Evolutionary conservation across 1,139 yeast genomes (phyloP).

Genomic region (Blastobotrys malaysiensis): DNA sequence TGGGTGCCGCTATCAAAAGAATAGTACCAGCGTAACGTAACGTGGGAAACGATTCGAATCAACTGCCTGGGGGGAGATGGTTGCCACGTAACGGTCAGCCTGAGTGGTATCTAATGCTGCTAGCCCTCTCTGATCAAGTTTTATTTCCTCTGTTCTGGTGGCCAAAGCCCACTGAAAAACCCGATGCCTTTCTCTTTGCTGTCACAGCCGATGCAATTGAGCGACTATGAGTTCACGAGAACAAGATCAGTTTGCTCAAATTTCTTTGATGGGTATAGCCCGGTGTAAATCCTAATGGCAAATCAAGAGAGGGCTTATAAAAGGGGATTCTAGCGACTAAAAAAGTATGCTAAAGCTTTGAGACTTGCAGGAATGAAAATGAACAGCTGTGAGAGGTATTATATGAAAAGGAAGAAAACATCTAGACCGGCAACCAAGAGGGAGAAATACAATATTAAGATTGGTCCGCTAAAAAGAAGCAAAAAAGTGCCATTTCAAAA

Average conservation of each 20-base stretch:
- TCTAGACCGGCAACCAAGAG: not conserved
- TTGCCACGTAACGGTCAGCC: not conserved
- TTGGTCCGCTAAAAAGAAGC: not conserved
- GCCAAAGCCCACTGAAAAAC: not conserved
- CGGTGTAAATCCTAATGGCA: not conserved
- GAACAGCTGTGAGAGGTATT: not conserved
- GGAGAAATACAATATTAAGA: conserved; percentile 1
- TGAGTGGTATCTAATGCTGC: not conserved
- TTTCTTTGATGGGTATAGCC: not conserved
- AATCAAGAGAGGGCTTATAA: not conserved
- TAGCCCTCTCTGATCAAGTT: not conserved
- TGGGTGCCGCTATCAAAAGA: not conserved
- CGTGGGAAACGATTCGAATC: too few relatives aligned
- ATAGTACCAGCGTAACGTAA: too few relatives aligned
- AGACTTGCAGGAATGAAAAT: not conserved
- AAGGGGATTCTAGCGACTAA: not conserved
- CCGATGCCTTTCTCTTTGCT: not conserved
- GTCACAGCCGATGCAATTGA: not conserved
- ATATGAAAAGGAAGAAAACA: not conserved
- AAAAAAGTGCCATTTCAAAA: not conserved
- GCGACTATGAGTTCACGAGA: not conserved
- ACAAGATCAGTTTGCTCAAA: not conserved
- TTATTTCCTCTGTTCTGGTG: not conserved
- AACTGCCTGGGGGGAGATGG: too few relatives aligned
- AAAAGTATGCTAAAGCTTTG: not conserved